Percentiles rank a stretch among this genome's conserved stretches.
Evolutionary conservation across 2,329 filamentous ascomycete genomes (phyloP).

Genomic region (Elsinoe necatrix): DNA sequence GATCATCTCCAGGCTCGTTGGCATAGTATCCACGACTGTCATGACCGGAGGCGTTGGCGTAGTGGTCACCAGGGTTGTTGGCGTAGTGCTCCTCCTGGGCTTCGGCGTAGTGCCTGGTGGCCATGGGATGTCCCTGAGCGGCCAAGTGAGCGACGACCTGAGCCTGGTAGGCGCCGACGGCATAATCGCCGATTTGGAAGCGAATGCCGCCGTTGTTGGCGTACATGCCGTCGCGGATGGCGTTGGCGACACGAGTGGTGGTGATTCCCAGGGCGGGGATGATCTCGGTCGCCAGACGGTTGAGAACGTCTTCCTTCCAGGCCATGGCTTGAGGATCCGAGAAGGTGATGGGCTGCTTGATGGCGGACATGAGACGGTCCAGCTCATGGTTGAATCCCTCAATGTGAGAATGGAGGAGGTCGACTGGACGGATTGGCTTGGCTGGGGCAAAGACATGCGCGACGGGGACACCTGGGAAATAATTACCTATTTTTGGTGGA

Average conservation of each 20-base stretch:
- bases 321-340: constrained; percentile 1
- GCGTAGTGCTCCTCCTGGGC: no score
- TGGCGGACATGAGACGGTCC: constrained; percentile 5
- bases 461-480: neutral
- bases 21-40: neutral
- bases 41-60: no score
- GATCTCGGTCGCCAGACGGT: constrained; percentile 7
- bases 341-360: neutral
- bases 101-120: neutral
- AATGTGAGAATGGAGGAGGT: neutral
- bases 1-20: neutral
- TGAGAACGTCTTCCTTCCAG: constrained; percentile 12
- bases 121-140: neutral
- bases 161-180: neutral
- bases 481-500: constrained; percentile 5
- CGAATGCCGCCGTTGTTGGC: neutral
- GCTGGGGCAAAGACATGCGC: neutral
- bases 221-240: constrained; percentile 9
- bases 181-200: neutral
- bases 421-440: constrained; percentile 9
- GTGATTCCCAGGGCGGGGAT: constrained; percentile 9
- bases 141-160: neutral
- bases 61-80: no score
- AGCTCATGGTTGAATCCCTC: constrained; percentile 10
- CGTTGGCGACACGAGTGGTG: constrained; percentile 5